phyloP scores from a whole-genome alignment of 257 asterid genomes.

The Prunella vulgaris region DNA sequence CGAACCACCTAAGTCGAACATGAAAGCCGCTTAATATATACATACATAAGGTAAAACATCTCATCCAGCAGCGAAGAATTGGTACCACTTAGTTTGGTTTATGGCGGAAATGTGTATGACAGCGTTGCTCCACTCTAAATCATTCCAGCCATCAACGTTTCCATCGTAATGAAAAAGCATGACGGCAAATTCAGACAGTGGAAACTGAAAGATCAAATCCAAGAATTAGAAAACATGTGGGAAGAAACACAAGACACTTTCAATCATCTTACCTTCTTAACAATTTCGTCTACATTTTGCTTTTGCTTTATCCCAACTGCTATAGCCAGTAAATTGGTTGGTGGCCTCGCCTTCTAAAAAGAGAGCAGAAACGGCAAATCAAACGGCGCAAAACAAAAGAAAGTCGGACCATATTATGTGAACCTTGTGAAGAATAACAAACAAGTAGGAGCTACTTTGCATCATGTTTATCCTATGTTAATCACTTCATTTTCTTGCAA shows the following conservation, averaged over 20 bases:
- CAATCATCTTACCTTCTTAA: conserved; percentile 45
- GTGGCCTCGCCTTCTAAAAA: conserved; percentile 38
- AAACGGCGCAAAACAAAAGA: neutral
- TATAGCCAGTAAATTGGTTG: conserved; percentile 61
- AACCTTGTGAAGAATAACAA: neutral
- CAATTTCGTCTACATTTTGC: conserved; percentile 52
- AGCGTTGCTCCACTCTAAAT: conserved; percentile 54
- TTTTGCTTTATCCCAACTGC: conserved; percentile 78
- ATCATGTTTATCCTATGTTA: too few species aligned
- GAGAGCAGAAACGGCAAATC: conserved; percentile 13
- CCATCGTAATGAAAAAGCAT: conserved; percentile 86
- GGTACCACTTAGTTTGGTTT: conserved; percentile 76
- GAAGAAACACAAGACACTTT: neutral
- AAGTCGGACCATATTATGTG: neutral
- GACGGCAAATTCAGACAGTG: conserved; percentile 38
- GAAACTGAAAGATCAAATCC: conserved; percentile 42
- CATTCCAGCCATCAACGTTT: conserved; percentile 59
- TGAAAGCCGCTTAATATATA: neutral
- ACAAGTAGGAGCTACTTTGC: neutral
- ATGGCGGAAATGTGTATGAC: conserved; percentile 64
- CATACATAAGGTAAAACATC: neutral
- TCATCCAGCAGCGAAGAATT: neutral
- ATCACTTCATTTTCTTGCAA: too few species aligned
- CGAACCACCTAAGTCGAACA: conserved; percentile 66
- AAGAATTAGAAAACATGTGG: neutral